Conservation (phyloP, 495 filamentous ascomycete genomes). For the Lasiosphaeria ovina region DNA sequence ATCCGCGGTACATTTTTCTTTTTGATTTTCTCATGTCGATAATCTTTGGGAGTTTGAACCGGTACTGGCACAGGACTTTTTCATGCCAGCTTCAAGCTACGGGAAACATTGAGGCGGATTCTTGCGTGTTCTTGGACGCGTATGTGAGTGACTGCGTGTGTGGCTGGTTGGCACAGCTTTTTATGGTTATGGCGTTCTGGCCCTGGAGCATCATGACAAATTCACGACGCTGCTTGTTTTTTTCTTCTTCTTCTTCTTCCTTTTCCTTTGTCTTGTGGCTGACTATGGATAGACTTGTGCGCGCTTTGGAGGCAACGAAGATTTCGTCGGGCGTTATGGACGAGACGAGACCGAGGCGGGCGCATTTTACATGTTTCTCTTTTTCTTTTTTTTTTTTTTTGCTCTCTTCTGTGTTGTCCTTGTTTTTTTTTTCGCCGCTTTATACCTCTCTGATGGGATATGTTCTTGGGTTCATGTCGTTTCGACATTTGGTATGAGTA, state of each 20-base stretch:
- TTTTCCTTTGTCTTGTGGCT: background rate
- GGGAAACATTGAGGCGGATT: no score
- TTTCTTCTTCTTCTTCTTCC: background rate
- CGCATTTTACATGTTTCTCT: slow-evolving; percentile 7
- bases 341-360: background rate
- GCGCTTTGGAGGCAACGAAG: background rate
- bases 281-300: slow-evolving; percentile 7
- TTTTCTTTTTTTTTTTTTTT: slow-evolving; percentile 6
- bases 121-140: no score
- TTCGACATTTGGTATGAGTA: slow-evolving; percentile 25
- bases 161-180: no score
- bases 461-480: slow-evolving; percentile 17
- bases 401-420: background rate
- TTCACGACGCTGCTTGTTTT: background rate
- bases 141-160: no score
- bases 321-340: background rate
- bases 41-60: no score
- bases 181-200: background rate
- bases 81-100: no score
- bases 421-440: slow-evolving; percentile 4
- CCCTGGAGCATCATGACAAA: slow-evolving; percentile 5
- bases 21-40: no score
- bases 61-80: no score
- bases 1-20: background rate
- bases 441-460: background rate